Percentiles rank a stretch among this genome's conserved stretches.
These are phyloP conservation scores for Populus trichocarpa DNA, from an alignment of 441 rosid genomes.

Conservation along the genomic window DNA sequence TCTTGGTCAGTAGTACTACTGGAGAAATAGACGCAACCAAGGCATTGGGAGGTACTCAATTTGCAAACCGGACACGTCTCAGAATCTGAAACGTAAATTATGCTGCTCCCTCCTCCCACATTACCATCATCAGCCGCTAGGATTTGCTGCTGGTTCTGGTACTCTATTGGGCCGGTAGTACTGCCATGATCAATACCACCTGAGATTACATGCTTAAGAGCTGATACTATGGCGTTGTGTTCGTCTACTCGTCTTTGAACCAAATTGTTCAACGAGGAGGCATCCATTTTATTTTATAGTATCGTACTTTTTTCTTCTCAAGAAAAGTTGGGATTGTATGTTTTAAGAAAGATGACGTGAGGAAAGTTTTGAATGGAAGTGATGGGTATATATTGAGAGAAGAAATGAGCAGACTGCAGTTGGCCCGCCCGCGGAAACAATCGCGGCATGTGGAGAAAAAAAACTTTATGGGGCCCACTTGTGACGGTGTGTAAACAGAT, in stretches of 20 bases:
- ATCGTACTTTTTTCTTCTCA: neutral
- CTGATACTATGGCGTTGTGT: slow-evolving; percentile 25
- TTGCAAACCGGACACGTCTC: slow-evolving; percentile 22
- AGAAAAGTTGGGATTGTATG: no score
- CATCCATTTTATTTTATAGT: neutral
- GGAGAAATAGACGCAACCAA: slow-evolving; percentile 26
- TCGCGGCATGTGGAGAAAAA: no score
- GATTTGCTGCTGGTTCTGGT: neutral
- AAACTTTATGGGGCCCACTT: no score
- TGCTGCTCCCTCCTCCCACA: neutral
- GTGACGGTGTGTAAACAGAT: no score
- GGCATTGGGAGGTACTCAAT: slow-evolving; percentile 11
- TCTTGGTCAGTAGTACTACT: neutral
- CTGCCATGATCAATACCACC: neutral
- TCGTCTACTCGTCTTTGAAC: slow-evolving; percentile 15
- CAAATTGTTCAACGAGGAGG: neutral
- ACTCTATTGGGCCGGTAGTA: neutral
- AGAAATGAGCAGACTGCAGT: no score
- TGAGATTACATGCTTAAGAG: slow-evolving; percentile 29
- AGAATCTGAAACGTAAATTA: slow-evolving; percentile 8
- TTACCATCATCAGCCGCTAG: neutral
- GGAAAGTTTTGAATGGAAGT: neutral
- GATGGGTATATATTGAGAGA: neutral
- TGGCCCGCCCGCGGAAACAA: no score
- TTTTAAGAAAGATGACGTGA: no score